phyloP scores from a whole-genome alignment of 2,329 filamentous ascomycete genomes.

The Geosmithia morbida region DNA sequence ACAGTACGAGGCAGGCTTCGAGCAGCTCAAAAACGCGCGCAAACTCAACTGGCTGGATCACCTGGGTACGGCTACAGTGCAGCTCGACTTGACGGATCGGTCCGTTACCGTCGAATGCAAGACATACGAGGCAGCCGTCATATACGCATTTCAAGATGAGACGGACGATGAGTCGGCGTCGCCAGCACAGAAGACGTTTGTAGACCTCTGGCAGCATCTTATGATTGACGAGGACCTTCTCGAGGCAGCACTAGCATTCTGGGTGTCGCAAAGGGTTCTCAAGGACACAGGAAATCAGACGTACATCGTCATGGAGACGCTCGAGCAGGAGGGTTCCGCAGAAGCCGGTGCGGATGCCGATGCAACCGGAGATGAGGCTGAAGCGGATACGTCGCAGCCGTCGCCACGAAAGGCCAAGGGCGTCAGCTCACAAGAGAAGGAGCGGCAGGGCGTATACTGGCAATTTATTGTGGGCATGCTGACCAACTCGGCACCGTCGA shows the following conservation, averaged over 20 bases:
- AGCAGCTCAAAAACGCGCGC: constrained; percentile 64
- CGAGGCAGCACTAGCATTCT: constrained; percentile 52
- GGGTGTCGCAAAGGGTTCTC: constrained; percentile 55
- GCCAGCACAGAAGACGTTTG: constrained; percentile 27
- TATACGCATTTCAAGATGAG: constrained; percentile 56
- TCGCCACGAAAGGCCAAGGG: constrained; percentile 35
- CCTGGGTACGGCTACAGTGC: constrained; percentile 65
- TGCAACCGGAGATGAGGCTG: constrained; percentile 5
- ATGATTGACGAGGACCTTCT: constrained; percentile 65
- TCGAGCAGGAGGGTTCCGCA: constrained; percentile 23
- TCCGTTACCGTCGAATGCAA: constrained; percentile 57
- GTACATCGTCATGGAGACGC: constrained; percentile 55
- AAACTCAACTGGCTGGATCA: constrained; percentile 83
- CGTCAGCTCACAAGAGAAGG: constrained; percentile 50
- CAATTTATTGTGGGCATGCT: constrained; percentile 92
- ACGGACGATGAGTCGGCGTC: constrained; percentile 2
- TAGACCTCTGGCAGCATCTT: constrained; percentile 41
- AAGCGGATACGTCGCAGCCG: constrained; percentile 10
- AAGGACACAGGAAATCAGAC: constrained; percentile 36
- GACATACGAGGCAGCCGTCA: constrained; percentile 78
- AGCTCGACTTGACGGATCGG: constrained; percentile 72
- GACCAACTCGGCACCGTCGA: constrained; percentile 70
- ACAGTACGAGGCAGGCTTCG: constrained; percentile 62
- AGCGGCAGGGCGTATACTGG: constrained; percentile 57
- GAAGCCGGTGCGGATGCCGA: constrained; percentile 16